Base-by-base conservation (phyloP, 179 eudicot genomes). In the Spergularia azorica region DNA sequence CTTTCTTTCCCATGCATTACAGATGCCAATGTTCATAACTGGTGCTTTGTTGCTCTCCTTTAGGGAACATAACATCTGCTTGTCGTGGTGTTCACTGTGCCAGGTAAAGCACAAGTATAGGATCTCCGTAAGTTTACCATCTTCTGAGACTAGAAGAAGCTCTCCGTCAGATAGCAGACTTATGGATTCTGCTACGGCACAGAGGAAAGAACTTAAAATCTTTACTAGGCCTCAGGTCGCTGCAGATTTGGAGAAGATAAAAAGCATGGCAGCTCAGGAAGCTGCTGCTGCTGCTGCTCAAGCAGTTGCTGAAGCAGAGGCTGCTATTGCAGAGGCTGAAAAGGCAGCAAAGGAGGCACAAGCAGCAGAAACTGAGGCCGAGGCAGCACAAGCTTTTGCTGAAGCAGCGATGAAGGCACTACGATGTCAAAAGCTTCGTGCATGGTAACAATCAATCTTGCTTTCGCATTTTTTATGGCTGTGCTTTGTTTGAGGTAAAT, bases 271-370 rank as follows among this genome's bases (percentile, higher is more conserved):
- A 71, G 84, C 95, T 58, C 82, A 78, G 59, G 91, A 90, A 76
- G 99, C 97, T 65, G 95, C 92, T 18, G 82, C 81, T 20, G 89
- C 85, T 18, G 97, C 98, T 72, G 93, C 97, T 8, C 84, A 71
- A 83, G 95, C 93, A 72, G 93, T 93, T 79, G 96, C 91, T 7
- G 93, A 92, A 73, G 97, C 97, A 26, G 97, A 93, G 86, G 92
- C 88, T 84, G 97, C 97, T 41, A 85, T 89, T 51, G 87, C 89
- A 2, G 97, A 85, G 79, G 97, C 98, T 79, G 98, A 91, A 78
- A 83, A 73, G 79, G 97, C 97, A 15, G 90, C 90, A 62, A 82
- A 84, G 83, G 97, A 89, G 66, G 98, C 98, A 6, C 95, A 90
- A 86, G 83, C 85, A 61, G 93, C 93, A 15, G 98, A 95, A 84